A percentile compares a stretch with the other conserved stretches of the same genome.
phyloP scores from a whole-genome alignment of 1,284 basidiomycete species.

The Vanrija humicola region DNA sequence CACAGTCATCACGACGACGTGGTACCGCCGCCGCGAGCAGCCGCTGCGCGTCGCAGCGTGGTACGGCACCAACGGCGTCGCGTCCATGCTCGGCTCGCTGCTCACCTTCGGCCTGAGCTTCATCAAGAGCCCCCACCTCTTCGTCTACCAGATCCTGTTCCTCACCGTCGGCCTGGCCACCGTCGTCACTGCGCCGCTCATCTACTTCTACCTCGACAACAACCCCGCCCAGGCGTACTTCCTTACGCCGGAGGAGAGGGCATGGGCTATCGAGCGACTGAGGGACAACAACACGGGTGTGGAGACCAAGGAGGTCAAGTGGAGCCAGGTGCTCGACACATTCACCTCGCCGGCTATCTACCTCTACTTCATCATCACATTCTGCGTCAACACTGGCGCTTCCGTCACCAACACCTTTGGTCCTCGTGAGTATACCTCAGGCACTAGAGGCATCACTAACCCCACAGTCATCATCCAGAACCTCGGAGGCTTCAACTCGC shows the following conservation, averaged over 20 bases:
- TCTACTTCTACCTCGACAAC: conserved; percentile 38
- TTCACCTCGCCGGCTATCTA: conserved; percentile 32
- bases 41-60: conserved; percentile 37
- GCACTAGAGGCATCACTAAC: conserved; percentile 15
- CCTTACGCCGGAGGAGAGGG: conserved; percentile 30
- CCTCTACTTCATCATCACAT: conserved; percentile 30
- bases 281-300: conserved; percentile 44
- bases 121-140: conserved; percentile 20
- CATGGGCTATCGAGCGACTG: conserved; percentile 44
- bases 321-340: conserved; percentile 36
- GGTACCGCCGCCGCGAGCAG: conserved; percentile 49
- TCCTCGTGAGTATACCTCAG: conserved; percentile 9
- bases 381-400: conserved; percentile 29
- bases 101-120: conserved; percentile 29
- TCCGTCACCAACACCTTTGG: conserved; percentile 36
- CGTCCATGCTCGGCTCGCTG: conserved; percentile 29
- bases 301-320: conserved; percentile 34
- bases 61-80: conserved; percentile 24
- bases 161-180: conserved; percentile 45
- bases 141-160: conserved; percentile 41
- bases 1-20: conserved; percentile 44
- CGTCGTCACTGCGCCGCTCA: conserved; percentile 39
- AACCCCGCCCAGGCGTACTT: conserved; percentile 38
- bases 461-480: conserved; percentile 33
- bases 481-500: conserved; percentile 33